Conservation (phyloP, 441 rosid species). For the Gossypium davidsonii region DNA sequence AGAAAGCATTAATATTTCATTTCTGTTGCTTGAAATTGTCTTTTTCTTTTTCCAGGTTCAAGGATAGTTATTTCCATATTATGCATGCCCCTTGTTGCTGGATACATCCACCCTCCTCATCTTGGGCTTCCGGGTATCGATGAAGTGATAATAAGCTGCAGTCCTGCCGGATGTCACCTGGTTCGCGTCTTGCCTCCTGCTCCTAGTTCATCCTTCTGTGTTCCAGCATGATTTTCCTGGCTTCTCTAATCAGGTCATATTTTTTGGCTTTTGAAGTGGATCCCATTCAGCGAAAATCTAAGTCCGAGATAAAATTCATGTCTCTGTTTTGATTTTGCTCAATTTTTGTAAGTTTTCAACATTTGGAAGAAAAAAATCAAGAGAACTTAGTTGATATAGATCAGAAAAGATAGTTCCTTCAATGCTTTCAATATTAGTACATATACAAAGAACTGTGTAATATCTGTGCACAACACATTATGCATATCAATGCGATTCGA, state of each 20-base stretch:
- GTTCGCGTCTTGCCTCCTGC: constrained; percentile 87
- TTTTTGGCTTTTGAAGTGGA: neutral
- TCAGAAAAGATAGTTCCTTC: neutral
- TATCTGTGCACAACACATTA: neutral
- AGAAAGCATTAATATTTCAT: neutral
- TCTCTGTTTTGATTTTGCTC: neutral
- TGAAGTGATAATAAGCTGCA: constrained; percentile 69
- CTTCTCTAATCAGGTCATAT: neutral
- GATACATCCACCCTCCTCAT: constrained; percentile 84
- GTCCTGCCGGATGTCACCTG: constrained; percentile 82
- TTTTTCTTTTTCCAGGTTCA: constrained; percentile 42
- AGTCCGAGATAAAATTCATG: neutral
- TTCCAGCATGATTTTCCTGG: constrained; percentile 35
- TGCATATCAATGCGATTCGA: neutral
- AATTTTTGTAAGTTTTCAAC: neutral
- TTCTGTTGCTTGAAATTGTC: neutral
- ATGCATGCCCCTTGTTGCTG: constrained; percentile 80
- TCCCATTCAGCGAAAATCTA: neutral
- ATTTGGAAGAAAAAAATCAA: neutral
- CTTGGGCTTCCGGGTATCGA: constrained; percentile 58
- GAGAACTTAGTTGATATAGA: neutral
- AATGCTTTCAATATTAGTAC: neutral
- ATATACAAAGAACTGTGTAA: neutral
- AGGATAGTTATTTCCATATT: constrained; percentile 69
- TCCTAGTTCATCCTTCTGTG: constrained; percentile 80